Evolutionary conservation across 306 rosid genomes (phyloP).

Genomic region (Biancaea sappan): DNA sequence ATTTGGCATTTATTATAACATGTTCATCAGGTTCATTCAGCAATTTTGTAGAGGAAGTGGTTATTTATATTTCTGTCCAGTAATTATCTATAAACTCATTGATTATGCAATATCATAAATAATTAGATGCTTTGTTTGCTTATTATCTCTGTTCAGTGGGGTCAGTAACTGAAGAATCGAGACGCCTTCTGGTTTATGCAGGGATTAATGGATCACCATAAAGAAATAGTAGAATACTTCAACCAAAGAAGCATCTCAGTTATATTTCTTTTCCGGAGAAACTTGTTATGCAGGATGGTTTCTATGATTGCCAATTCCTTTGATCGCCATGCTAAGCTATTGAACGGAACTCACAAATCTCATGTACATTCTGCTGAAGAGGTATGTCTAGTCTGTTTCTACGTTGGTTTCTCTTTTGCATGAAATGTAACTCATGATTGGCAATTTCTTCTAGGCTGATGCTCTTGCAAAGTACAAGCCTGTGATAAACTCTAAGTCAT

Average conservation of each 20-base stretch:
- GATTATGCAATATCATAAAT: background rate
- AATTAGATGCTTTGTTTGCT: conserved; percentile 12
- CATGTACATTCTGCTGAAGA: conserved; percentile 90
- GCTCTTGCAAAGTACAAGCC: conserved; percentile 85
- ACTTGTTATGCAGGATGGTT: conserved; percentile 76
- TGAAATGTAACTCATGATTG: conserved; percentile 31
- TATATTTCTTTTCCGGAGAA: conserved; percentile 83
- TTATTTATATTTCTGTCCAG: background rate
- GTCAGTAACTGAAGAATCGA: conserved; percentile 31
- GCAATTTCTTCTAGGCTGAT: conserved; percentile 60
- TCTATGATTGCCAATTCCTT: conserved; percentile 89
- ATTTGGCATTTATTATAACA: conserved; percentile 2
- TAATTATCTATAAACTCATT: background rate
- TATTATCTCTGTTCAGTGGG: background rate
- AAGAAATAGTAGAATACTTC: conserved; percentile 77
- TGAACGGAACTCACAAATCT: conserved; percentile 94
- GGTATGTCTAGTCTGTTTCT: conserved; percentile 49
- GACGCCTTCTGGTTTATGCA: conserved; percentile 41
- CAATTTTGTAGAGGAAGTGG: background rate
- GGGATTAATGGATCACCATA: conserved; percentile 87
- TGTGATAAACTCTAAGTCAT: conserved; percentile 56
- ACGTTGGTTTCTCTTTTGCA: background rate
- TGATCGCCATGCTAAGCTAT: conserved; percentile 84
- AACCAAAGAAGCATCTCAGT: conserved; percentile 69
- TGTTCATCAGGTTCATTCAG: background rate